Conservation (phyloP, 139 green algal genomes). For the Chlorella ohadii region DNA sequence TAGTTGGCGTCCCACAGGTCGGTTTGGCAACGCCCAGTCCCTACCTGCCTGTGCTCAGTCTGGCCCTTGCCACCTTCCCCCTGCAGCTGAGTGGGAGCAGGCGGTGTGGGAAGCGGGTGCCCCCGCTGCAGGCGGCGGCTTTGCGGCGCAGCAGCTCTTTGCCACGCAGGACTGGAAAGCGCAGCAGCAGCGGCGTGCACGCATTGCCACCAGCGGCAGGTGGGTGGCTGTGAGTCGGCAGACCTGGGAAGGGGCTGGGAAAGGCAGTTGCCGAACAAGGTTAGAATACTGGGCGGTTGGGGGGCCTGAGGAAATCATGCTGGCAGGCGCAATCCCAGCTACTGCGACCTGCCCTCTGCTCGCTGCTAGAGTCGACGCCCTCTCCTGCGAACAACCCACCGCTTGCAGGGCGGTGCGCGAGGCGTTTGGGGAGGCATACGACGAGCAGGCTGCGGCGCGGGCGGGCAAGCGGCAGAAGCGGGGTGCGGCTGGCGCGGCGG, state of each 20-base stretch:
- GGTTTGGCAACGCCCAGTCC: no score
- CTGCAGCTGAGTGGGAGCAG: constrained; percentile 9
- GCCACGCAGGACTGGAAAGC: constrained; percentile 13
- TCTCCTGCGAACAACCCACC: not conserved
- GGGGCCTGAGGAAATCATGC: no score
- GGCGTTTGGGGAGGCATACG: constrained; percentile 25
- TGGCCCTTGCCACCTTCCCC: not conserved
- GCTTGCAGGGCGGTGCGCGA: constrained; percentile 9
- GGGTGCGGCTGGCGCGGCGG: not conserved
- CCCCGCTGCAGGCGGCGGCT: not conserved
- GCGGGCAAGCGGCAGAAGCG: constrained; percentile 25
- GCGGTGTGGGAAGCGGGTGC: not conserved
- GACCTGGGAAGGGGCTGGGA: not conserved
- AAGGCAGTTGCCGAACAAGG: no score
- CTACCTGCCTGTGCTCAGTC: not conserved
- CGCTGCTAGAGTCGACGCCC: not conserved
- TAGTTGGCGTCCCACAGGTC: not conserved
- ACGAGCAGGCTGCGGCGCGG: not conserved
- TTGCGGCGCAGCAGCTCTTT: constrained; percentile 24
- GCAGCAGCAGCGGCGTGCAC: constrained; percentile 3
- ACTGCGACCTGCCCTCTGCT: not conserved
- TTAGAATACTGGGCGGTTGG: no score
- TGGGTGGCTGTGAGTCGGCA: not conserved
- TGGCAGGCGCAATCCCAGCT: not conserved
- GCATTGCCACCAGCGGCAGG: constrained; percentile 29